Base-by-base conservation (phyloP, 164 flowering plant species). In the Annona cherimola region DNA sequence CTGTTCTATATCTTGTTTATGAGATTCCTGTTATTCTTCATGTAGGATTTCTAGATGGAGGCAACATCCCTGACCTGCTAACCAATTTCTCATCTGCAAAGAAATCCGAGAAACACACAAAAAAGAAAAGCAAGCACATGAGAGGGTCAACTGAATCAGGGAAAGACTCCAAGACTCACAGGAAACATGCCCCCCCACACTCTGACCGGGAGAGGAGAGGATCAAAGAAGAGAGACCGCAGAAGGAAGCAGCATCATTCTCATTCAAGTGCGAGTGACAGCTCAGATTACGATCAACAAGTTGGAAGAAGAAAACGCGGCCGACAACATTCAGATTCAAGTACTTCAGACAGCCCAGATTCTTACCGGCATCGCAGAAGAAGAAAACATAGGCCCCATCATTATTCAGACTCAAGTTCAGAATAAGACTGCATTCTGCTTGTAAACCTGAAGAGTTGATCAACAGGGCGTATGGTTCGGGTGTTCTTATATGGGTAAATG, bases 41-140 rank as follows among this genome's bases (percentile, higher is more conserved):
- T 78, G 59, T 76, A 95, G 99, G 99, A 4, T 95, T 95, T 78
- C 90, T 95, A 1, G 63, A 83, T 74, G 91, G 81, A 60, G 90
- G 81, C 60, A 63, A 19, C 75, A 81, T 95, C 61, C 94, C 97
- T 0, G 89, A 87, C 43, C 76, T 95, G 77, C 79, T 93, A 75
- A 78, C 88, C 61, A 88, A 85, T 68, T 84, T 87, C 68, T 80
- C 89, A 63, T 79, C 74, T 5, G 72, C 81, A 14, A 76, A 71
- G 54, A 86, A 88, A 71, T 72, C 62, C 2, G 35, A 46, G 68
- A 87, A 83, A 64, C 84, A 76, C 74, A 79, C 85, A 57, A 81
- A 71, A 63, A 81, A 81, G 55, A 87, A 83, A 80, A 77, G 82
- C 67, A 89, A 85, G 79, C 85, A 80, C 77, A 87, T 67, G 68